A percentile compares a stretch with the other conserved stretches of the same genome.
Conservation (phyloP, 805 yeast genomes). For the Pichia exigua region DNA sequence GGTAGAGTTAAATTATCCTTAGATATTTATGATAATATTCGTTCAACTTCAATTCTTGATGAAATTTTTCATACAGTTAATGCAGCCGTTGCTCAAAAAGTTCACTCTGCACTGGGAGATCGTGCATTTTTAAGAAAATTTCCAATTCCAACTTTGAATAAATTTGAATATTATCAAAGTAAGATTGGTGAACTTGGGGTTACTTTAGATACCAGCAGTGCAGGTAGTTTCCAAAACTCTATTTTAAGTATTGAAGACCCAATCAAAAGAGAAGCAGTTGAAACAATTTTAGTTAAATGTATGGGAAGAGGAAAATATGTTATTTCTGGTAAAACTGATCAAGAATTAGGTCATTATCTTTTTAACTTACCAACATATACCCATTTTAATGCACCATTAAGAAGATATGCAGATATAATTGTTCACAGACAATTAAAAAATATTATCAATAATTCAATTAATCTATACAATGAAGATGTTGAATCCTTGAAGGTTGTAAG, state of each 20-base stretch:
- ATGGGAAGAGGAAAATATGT: conserved; percentile 81
- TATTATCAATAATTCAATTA: conserved; percentile 37
- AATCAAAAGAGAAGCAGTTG: conserved; percentile 61
- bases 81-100: conserved; percentile 73
- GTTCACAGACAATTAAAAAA: conserved; percentile 88
- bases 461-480: conserved; percentile 42
- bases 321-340: conserved; percentile 80
- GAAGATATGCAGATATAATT: conserved; percentile 85
- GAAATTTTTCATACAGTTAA: conserved; percentile 80
- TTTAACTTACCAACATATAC: conserved; percentile 81
- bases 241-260: conserved; percentile 57
- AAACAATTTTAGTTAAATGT: conserved; percentile 71
- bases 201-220: conserved; percentile 62
- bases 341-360: conserved; percentile 74
- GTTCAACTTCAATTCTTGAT: conserved; percentile 51
- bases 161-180: conserved; percentile 70
- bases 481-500: conserved; percentile 74
- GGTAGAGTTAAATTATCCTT: conserved; percentile 66
- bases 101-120: conserved; percentile 71
- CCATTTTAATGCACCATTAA: conserved; percentile 86
- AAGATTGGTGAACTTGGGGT: conserved; percentile 61
- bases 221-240: conserved; percentile 66
- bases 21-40: conserved; percentile 59
- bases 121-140: conserved; percentile 81
- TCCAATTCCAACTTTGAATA: conserved; percentile 71